Percentiles rank a stretch among this genome's conserved stretches.
phyloP scores from a whole-genome alignment of 768 basidiomycete genomes.

The Podaxis mareebaensis region DNA sequence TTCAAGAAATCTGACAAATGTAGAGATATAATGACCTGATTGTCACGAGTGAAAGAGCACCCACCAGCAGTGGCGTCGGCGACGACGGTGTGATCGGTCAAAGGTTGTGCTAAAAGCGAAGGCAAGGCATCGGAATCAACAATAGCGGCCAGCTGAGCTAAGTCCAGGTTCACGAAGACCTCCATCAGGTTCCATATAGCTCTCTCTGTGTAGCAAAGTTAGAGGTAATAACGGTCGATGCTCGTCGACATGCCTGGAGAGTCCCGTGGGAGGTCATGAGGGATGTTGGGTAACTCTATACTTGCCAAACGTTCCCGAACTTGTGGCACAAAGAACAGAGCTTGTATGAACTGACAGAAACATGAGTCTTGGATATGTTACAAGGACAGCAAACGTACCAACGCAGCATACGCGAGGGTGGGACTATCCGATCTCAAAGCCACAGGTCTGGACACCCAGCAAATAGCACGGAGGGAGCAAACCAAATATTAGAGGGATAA shows the following conservation, averaged over 20 bases:
- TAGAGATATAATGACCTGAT: not conserved
- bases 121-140: constrained; percentile 51
- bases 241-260: constrained; percentile 30
- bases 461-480: not conserved
- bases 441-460: constrained; percentile 52
- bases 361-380: constrained; percentile 4
- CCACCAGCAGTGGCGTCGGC: constrained; percentile 24
- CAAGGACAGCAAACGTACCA: constrained; percentile 37
- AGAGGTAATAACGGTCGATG: not conserved
- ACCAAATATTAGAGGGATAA: not conserved
- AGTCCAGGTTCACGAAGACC: constrained; percentile 69
- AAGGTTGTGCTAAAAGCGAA: constrained; percentile 43
- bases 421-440: constrained; percentile 60
- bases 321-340: constrained; percentile 71
- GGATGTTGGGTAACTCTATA: constrained; percentile 31
- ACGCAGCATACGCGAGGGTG: constrained; percentile 55
- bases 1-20: constrained; percentile 49
- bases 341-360: constrained; percentile 46
- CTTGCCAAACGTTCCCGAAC: constrained; percentile 47
- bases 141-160: constrained; percentile 58
- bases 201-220: constrained; percentile 34
- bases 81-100: constrained; percentile 30
- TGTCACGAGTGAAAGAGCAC: not conserved
- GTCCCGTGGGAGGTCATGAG: constrained; percentile 21
- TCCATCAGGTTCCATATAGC: constrained; percentile 61